Percentiles rank a stretch among this genome's conserved stretches.
Evolutionary conservation across 345 rosid genomes (phyloP).

Genomic region (Linum usitatissimum): DNA sequence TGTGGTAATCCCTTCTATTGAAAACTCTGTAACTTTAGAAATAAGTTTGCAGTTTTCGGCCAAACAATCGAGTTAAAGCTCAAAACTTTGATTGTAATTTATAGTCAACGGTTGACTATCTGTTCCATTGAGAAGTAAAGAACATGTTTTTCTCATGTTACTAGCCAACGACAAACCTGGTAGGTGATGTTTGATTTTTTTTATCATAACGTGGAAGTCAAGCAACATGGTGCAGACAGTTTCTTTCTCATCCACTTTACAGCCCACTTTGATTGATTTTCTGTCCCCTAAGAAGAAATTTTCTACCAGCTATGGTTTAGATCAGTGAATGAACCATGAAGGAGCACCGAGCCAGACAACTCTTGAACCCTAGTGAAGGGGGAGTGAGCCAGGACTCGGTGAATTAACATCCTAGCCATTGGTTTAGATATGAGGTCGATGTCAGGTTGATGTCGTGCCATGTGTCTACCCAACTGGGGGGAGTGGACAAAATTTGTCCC

Average conservation of each 20-base stretch:
- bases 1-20: constrained; percentile 5
- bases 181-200: background rate
- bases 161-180: background rate
- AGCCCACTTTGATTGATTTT: background rate
- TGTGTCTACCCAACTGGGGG: background rate
- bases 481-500: background rate
- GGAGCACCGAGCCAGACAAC: no score
- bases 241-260: background rate
- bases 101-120: background rate
- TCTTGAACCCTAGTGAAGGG: no score
- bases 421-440: constrained; percentile 8
- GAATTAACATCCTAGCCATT: background rate
- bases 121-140: background rate
- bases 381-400: background rate
- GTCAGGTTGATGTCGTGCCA: constrained; percentile 3
- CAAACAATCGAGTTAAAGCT: background rate
- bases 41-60: background rate
- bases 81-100: background rate
- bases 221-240: background rate
- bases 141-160: background rate
- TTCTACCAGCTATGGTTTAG: background rate
- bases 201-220: background rate
- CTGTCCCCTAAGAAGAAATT: background rate
- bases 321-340: no score
- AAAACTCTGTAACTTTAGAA: background rate